Evolutionary conservation across 2,329 filamentous ascomycete genomes (phyloP), one percentile per base, ranked within the genome.

Genomic region (Aspergillus eucalypticola): DNA sequence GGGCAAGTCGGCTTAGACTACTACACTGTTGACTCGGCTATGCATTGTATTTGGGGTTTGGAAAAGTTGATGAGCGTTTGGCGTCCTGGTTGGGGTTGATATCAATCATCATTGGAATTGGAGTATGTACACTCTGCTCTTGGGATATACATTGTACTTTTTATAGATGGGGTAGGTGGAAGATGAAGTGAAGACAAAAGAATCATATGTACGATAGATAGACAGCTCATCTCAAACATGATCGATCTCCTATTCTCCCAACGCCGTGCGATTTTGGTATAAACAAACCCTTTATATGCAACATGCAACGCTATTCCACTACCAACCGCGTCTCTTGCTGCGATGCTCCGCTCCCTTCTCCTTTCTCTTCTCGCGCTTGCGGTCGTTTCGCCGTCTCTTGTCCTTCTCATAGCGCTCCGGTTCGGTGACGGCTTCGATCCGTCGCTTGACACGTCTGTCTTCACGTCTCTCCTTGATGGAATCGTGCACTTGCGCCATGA

Each of bases 371-470:
- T 89, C 89, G 79, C 88, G 92, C 82, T 95, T 95, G 81, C 88
- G 87, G 73, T 95, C 91, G 63, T 90, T 84, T 81, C 89, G 92
- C 81, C 89, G 90, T 73, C 85, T 87, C 86, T 97, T 97, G 68
- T 90, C 88, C 71, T 84, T 82, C 27, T 88, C 91, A 68, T 88
- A 87, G 72, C 83, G 89, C 78, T 95, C 94, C 1, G 95, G 95
- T 71, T 90, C 86, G 53, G 85, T 85, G 23, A 99, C 88, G 10
- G 91, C 91, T 73, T 96, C 93, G 65, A 98, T 91, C 77, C 91
- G 91, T 70, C 95, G 86, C 85, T 99, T 99, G 64, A 84, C 86
- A 56, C 89, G 86, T 65, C 96, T 82, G 69, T 88, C 86, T 72
- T 91, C 86, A 66, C 95, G 83, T 69, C 89, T 86, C 65, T 84